Evolutionary conservation across 1,284 basidiomycete species (phyloP), one percentile per base, ranked within the genome.

Genomic region (Pseudozyma tsukubaensis): DNA sequence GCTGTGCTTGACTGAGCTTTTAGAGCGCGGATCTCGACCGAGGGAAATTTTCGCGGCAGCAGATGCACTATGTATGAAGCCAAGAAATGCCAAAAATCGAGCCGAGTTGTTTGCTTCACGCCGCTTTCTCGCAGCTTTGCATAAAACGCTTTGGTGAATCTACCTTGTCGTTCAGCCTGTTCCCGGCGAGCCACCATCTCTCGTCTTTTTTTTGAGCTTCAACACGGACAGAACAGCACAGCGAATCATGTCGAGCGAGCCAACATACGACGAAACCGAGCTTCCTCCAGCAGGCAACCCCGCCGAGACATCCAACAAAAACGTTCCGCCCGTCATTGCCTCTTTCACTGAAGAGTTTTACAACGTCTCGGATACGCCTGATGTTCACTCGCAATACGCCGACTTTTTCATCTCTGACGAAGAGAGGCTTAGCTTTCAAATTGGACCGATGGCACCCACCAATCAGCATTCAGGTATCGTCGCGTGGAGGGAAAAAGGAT

Each of bases 401-500:
- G 59, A 65, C 6, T 53, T 50, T 24, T 68, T 61, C 43, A 61
- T 71, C 48, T 21, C 64, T 43, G 68, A 71, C n/a, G 55, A 64
- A 14, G 19, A 64, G 4, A 52, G 68, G 0, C 51, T 67, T 11
- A 61, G 59, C 45, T 77, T 77, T 48, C 76, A 77, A 50, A 77
- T 77, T 32, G 76, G 76, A 18, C 76, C 76, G 1, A 77, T 77
- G 76, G 61, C 67, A 29, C 55, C 58, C 5, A 65, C 72, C 24
- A 62, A 55, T 54, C 42, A 57, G 37, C 63, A 50, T 12, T 60
- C 59, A 1, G 67, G 64, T 12, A 61, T 77, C 10, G 50, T 75
- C 4, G 58, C 54, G 11, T 77, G 76, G 76, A 55, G 76, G 29
- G 53, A 68, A 11, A 72, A 75, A 32, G 76, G 67, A 1, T 77